Percentiles rank a stretch among this genome's conserved stretches.
phyloP scores from a whole-genome alignment of 2,329 filamentous ascomycete genomes.

The Coniochaeta prunicola region DNA sequence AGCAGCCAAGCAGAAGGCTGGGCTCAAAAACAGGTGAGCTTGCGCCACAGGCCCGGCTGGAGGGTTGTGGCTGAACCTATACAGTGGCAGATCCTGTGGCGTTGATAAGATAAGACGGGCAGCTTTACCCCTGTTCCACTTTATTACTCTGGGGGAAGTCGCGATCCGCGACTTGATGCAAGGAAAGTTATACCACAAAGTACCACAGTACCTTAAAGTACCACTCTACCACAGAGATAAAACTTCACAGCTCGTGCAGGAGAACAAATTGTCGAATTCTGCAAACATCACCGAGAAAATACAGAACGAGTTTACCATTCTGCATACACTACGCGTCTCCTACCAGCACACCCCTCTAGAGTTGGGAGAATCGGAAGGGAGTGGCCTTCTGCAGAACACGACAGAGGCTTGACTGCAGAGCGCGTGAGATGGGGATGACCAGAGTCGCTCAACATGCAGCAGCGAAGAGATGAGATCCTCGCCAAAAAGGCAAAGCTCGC shows the following conservation, averaged over 20 bases:
- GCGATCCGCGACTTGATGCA: not conserved
- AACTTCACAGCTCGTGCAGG: slow-evolving; percentile 4
- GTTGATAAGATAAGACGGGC: not conserved
- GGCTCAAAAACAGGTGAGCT: not conserved
- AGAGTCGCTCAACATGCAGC: slow-evolving; percentile 50
- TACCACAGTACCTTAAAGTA: too few species aligned
- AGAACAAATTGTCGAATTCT: not conserved
- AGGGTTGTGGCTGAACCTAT: not conserved
- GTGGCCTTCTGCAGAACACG: not conserved
- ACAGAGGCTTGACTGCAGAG: not conserved
- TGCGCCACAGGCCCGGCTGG: not conserved
- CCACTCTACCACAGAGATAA: too few species aligned
- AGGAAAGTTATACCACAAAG: not conserved
- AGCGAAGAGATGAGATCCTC: slow-evolving; percentile 90
- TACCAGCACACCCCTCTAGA: not conserved
- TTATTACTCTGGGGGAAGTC: not conserved
- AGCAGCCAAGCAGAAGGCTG: not conserved
- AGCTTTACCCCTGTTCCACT: not conserved
- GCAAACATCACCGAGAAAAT: not conserved
- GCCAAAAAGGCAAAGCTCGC: slow-evolving; percentile 96
- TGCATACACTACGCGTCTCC: not conserved
- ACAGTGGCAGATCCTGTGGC: too few species aligned
- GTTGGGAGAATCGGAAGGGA: not conserved
- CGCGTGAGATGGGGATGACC: slow-evolving; percentile 37
- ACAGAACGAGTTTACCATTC: too few species aligned